Conservation (phyloP, 495 filamentous ascomycete species). For the Emericellopsis terricola region DNA sequence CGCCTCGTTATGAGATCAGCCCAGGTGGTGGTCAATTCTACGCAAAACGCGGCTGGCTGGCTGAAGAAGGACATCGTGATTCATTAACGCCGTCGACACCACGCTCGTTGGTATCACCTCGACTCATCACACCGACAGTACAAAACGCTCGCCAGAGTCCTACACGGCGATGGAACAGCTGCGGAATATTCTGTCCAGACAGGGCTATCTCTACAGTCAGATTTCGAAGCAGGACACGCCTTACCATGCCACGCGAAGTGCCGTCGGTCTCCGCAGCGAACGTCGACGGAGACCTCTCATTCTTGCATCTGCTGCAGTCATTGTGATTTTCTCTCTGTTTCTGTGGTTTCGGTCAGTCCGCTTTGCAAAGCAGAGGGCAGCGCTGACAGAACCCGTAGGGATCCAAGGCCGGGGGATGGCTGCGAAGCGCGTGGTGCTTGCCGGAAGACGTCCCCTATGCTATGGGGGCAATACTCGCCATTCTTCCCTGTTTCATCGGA, state of each 20-base stretch:
- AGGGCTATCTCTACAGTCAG: constrained; percentile 9
- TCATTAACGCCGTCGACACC: too few relatives aligned
- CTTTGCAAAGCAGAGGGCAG: too few relatives aligned
- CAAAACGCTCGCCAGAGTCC: too few relatives aligned
- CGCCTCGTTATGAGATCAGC: too few relatives aligned
- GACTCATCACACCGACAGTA: too few relatives aligned
- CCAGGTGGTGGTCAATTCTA: too few relatives aligned
- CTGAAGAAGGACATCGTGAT: too few relatives aligned
- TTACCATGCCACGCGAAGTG: neutral
- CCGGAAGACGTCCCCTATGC: constrained; percentile 38
- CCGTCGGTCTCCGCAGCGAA: neutral
- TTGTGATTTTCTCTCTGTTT: neutral
- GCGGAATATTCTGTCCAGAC: constrained; percentile 2
- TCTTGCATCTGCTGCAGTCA: neutral
- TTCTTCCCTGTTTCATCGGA: constrained; percentile 54
- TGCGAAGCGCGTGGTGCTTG: constrained; percentile 13
- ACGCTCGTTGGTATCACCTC: too few relatives aligned
- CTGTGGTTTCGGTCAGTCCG: too few relatives aligned
- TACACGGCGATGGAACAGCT: neutral
- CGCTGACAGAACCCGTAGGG: too few relatives aligned
- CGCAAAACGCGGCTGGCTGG: too few relatives aligned
- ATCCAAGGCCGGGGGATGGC: neutral
- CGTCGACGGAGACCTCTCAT: neutral
- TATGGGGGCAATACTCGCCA: constrained; percentile 78
- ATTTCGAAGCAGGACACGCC: constrained; percentile 6